Base-by-base conservation (phyloP, 129 eudicot genomes). In the Tagetes patula region DNA sequence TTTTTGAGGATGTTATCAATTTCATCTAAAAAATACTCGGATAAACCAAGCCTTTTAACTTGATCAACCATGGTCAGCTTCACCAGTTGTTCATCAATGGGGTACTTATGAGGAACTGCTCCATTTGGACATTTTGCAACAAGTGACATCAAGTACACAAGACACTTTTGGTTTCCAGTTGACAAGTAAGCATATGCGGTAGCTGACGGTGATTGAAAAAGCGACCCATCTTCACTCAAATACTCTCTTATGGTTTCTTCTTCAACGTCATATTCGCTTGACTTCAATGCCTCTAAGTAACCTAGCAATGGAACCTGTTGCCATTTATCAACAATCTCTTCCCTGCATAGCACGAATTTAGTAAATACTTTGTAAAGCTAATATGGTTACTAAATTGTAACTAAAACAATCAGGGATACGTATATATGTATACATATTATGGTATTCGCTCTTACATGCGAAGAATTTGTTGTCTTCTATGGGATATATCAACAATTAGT, bases 181-280 rank as follows among this genome's bases (percentile, higher is more conserved):
- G 74, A 41, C 64, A 86, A 62, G 48, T 74, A 87, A 0, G 87
- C 92, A 20, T 50, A 65, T 11, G 87, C 89, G 1, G 89, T 82
- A 77, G 89, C 87, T 4, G 89, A 82, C 36, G 93, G 93, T 50
- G 93, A 87, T 48, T 80, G 80, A 54, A 84, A 84, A 27, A 84
- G 65, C 2, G 89, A 84, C n/a, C 87, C 89, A 73, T 80, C 85
- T 69, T 75, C 74, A 36, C 75, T 79, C 59, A 82, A 65, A 49
- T 82, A 60, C 67, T 70, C 67, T 11, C 54, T 49, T 2, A 79
- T 69, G 14, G 49, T 49, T 54, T 82, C 66, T 74, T 62, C 34
- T 48, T 76, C 78, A 37, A 79, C 59, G 12, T 79, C n/a, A 63
- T 55, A 33, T 10, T 60, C 7, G 1, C 75, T 47, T 20, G 72